A percentile compares a stretch with the other conserved stretches of the same genome.
Conservation (phyloP, 306 rosid genomes). For the Medicago arabica region DNA sequence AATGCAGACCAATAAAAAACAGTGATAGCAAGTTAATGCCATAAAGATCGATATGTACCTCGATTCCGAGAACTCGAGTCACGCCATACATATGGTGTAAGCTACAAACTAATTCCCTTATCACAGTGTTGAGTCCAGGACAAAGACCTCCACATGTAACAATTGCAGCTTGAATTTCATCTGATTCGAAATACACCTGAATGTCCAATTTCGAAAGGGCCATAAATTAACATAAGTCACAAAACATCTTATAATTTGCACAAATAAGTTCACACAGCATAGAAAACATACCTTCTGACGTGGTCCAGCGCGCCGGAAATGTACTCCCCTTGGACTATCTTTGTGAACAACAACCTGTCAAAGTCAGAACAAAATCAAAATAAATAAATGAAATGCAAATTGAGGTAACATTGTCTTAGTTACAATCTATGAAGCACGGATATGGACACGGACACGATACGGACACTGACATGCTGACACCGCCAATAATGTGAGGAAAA, state of each 20-base stretch:
- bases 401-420: neutral
- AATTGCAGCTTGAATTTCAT: slow-evolving; percentile 89
- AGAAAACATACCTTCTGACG: slow-evolving; percentile 72
- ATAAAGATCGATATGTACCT: slow-evolving; percentile 53
- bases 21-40: slow-evolving; percentile 7
- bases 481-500: too few species aligned
- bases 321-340: slow-evolving; percentile 80
- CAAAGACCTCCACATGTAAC: slow-evolving; percentile 99
- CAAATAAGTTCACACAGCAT: slow-evolving; percentile 3
- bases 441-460: too few species aligned
- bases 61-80: slow-evolving; percentile 78
- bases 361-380: slow-evolving; percentile 19
- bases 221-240: neutral
- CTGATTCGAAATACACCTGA: slow-evolving; percentile 83
- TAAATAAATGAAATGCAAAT: slow-evolving; percentile 2
- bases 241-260: slow-evolving; percentile 8
- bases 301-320: slow-evolving; percentile 97
- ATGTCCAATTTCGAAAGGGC: slow-evolving; percentile 23
- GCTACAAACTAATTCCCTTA: slow-evolving; percentile 91
- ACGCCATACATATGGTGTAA: slow-evolving; percentile 91
- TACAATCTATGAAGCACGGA: neutral
- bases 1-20: slow-evolving; percentile 2
- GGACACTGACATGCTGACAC: too few species aligned
- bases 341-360: slow-evolving; percentile 80
- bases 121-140: slow-evolving; percentile 97